Percentiles rank a stretch among this genome's conserved stretches.
phyloP scores from a whole-genome alignment of 441 rosid species.

The Gossypium lobatum region DNA sequence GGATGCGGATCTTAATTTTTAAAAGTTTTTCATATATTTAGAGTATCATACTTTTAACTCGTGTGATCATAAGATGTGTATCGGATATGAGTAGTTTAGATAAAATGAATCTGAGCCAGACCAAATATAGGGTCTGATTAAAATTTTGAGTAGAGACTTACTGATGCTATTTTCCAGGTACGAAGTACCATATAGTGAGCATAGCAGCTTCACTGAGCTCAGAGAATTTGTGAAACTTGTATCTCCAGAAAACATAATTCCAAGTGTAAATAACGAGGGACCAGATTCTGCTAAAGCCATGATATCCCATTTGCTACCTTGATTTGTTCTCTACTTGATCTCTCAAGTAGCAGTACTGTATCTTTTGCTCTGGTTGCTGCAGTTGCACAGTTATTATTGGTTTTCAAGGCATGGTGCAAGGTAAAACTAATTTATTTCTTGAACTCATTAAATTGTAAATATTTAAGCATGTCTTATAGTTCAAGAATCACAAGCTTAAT shows the following conservation, averaged over 20 bases:
- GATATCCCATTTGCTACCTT: conserved; percentile 56
- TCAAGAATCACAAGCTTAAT: too few species aligned
- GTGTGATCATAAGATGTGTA: neutral
- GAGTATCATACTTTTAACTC: neutral
- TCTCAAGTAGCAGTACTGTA: neutral
- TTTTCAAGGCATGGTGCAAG: neutral
- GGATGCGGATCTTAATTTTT: neutral
- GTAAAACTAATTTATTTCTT: neutral
- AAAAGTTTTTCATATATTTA: neutral
- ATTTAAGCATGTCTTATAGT: too few species aligned
- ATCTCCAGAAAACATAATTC: conserved; percentile 70
- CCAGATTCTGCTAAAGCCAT: conserved; percentile 69
- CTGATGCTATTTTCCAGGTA: conserved; percentile 39
- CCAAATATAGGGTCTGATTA: neutral
- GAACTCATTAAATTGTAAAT: neutral
- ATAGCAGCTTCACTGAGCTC: conserved; percentile 79
- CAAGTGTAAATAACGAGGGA: conserved; percentile 80
- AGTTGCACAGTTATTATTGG: neutral
- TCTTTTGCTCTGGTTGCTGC: neutral
- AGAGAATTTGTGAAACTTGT: conserved; percentile 70
- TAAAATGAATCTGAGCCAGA: neutral
- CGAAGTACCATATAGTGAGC: conserved; percentile 96
- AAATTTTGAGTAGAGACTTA: neutral
- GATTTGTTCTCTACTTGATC: conserved; percentile 16
- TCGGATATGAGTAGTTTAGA: neutral